These are phyloP conservation scores for Cicer arietinum DNA, from an alignment of 306 rosid species.

Conservation along the genomic window DNA sequence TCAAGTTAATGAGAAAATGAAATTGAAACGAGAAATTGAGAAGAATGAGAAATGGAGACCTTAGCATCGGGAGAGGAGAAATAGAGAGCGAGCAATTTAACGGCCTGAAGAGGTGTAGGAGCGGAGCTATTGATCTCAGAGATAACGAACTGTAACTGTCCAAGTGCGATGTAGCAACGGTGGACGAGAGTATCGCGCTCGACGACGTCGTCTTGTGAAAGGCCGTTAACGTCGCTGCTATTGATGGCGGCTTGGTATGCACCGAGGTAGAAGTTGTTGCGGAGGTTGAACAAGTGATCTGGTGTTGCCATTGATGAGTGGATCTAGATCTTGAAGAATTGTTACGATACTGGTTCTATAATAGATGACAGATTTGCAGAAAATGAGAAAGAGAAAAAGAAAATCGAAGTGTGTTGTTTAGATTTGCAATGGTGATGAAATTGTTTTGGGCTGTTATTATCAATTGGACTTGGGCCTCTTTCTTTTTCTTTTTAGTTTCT, in stretches of 20 bases:
- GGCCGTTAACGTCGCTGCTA: constrained; percentile 73
- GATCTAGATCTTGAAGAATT: constrained; percentile 25
- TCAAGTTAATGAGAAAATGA: not conserved
- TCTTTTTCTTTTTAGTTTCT: too few species aligned
- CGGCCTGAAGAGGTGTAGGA: constrained; percentile 93
- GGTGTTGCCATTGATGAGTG: constrained; percentile 62
- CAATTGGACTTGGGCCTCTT: not conserved
- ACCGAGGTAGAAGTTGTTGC: constrained; percentile 90
- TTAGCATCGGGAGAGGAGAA: constrained; percentile 70
- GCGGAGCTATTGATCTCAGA: constrained; percentile 85
- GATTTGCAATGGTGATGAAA: not conserved
- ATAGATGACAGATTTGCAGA: not conserved
- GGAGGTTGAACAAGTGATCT: constrained; percentile 78
- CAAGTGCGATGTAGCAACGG: constrained; percentile 93
- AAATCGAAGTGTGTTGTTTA: not conserved
- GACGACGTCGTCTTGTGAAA: constrained; percentile 75
- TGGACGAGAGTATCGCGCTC: constrained; percentile 82
- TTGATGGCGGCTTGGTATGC: constrained; percentile 94
- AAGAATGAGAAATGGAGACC: constrained; percentile 44
- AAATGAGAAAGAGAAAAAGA: not conserved
- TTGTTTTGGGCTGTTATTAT: not conserved
- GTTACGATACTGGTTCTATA: not conserved
- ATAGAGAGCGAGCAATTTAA: constrained; percentile 87
- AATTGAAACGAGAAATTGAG: not conserved
- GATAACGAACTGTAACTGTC: constrained; percentile 72